phyloP scores from a whole-genome alignment of 148 eudicot species.

The Persicaria tinctoria region DNA sequence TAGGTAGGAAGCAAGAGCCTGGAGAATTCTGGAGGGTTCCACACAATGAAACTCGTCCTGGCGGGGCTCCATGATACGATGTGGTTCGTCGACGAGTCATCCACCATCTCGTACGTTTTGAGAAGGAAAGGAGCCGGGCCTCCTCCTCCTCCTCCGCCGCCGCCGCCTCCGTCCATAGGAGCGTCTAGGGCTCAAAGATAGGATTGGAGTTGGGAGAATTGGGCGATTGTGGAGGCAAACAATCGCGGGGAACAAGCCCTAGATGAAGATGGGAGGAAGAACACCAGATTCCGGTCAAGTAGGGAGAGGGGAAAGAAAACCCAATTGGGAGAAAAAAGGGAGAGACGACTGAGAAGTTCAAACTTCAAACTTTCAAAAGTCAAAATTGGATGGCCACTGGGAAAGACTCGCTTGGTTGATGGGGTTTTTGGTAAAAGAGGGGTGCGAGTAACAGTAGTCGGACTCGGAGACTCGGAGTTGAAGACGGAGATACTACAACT shows the following conservation, averaged over 20 bases:
- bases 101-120: conserved; percentile 90
- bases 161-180: conserved; percentile 46
- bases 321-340: not conserved
- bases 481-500: too few species aligned
- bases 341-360: not conserved
- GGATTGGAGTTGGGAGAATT: not conserved
- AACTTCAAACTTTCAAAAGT: not conserved
- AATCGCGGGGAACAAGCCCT: not conserved
- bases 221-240: not conserved
- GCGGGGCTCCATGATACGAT: conserved; percentile 69
- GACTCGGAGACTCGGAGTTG: too few species aligned
- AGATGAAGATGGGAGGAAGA: not conserved
- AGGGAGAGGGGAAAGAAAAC: not conserved
- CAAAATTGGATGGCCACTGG: conserved; percentile 3
- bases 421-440: too few species aligned
- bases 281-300: not conserved
- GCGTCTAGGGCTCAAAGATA: conserved; percentile 3
- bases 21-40: conserved; percentile 85
- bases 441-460: too few species aligned
- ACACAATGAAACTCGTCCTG: conserved; percentile 61
- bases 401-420: not conserved
- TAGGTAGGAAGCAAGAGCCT: conserved; percentile 62
- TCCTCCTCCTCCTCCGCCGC: conserved; percentile 42
- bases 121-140: conserved; percentile 88
- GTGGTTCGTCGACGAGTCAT: conserved; percentile 54